Base-by-base conservation (phyloP, 2,329 filamentous ascomycete species). In the Sclerotinia trifoliorum region DNA sequence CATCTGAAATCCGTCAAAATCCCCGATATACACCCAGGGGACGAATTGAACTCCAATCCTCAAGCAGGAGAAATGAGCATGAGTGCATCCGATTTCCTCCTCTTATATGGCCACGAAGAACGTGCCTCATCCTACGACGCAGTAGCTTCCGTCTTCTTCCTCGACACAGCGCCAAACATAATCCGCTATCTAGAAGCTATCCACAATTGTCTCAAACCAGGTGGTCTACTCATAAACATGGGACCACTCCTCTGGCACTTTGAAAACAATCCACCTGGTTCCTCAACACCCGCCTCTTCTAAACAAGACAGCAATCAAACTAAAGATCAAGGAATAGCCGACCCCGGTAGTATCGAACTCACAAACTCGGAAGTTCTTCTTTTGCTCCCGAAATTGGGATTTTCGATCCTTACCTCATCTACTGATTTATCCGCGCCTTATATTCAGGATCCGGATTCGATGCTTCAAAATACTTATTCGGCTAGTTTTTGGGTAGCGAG, bases 161-260 rank as follows among this genome's bases (percentile, higher is more conserved):
- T 99, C 68, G 96, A 99, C 78, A 99, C 95, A 1, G 95, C 95
- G 2, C 94, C 94, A 1, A 98, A 99, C 77, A 78, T 97, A 44
- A 90, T 98, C 66, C 87, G 90, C 2, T 99, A 99, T 77, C 86
- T 99, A 46, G 89, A 96, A 77, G 89, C 93, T 1, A 91, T 98
- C 66, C 82, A 81, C 54, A 86, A 91, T 76, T 96, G 94, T 75
- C 84, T 99, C 62, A 88, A 86, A 73, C 83, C 87, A 0, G 91
- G 90, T 35, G 95, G 95, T 0, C 75, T 96, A 5, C 91, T 96
- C 82, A 85, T 97, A 76, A 99, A 99, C 76, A 82, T 96, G 32
- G 95, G 95, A 0, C 95, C 95, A 0, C 80, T 99, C 66, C 82
- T 98, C 42, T 99, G 95, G 95, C 96, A 99, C 78, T 98, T 96